Conservation (phyloP, 805 yeast genomes). For the Ogataea glucozyma region DNA sequence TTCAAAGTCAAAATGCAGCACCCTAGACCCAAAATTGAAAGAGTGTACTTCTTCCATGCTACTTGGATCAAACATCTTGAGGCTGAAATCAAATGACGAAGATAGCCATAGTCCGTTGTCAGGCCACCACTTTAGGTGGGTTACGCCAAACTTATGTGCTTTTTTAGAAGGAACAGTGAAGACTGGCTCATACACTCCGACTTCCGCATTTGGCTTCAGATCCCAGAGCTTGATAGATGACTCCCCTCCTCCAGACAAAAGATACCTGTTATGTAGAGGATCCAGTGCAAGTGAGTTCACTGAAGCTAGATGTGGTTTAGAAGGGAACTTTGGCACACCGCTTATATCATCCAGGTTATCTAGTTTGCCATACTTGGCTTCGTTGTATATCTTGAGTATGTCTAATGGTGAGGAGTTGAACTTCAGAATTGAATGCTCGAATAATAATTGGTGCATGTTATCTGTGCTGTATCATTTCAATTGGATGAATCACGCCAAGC, state of each 20-base stretch:
- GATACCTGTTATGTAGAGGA: slow-evolving; percentile 40
- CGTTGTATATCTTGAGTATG: slow-evolving; percentile 28
- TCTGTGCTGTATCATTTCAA: not conserved
- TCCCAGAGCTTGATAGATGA: slow-evolving; percentile 71
- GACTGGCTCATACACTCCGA: slow-evolving; percentile 20
- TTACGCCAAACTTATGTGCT: slow-evolving; percentile 72
- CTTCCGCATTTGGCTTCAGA: slow-evolving; percentile 31
- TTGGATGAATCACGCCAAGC: not conserved
- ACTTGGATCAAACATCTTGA: slow-evolving; percentile 81
- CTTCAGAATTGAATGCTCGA: slow-evolving; percentile 21
- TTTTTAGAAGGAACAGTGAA: slow-evolving; percentile 32
- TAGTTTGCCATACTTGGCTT: slow-evolving; percentile 26
- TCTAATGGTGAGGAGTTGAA: slow-evolving; percentile 17
- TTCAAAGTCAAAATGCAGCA: slow-evolving; percentile 69
- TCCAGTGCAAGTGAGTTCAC: slow-evolving; percentile 66
- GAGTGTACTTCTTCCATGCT: slow-evolving; percentile 64
- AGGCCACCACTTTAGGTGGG: slow-evolving; percentile 85
- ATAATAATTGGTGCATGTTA: slow-evolving; percentile 27
- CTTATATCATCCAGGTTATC: slow-evolving; percentile 21
- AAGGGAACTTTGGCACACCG: slow-evolving; percentile 40
- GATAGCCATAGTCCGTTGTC: slow-evolving; percentile 86
- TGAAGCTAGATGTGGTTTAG: slow-evolving; percentile 48
- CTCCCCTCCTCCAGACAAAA: slow-evolving; percentile 76
- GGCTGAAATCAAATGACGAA: slow-evolving; percentile 74
- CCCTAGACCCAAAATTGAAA: slow-evolving; percentile 60